phyloP scores from a whole-genome alignment of 2,329 filamentous ascomycete genomes.

The Cladosporium sp. region DNA sequence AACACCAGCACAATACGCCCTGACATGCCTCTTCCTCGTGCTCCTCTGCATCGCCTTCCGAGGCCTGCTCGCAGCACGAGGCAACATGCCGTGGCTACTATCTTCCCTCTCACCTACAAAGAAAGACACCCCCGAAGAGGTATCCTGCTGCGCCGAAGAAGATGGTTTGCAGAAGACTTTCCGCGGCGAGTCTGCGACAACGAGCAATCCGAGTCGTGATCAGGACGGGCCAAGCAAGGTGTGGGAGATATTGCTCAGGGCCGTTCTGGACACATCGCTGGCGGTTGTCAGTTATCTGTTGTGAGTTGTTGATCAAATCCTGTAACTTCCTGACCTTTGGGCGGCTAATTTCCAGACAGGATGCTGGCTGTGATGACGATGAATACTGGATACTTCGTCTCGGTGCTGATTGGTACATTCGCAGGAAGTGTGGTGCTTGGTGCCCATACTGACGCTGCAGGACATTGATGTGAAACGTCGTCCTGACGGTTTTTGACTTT shows the following conservation, averaged over 20 bases:
- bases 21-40: constrained; percentile 86
- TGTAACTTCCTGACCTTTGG: neutral
- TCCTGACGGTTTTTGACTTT: neutral
- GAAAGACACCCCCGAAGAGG: neutral
- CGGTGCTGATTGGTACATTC: constrained; percentile 72
- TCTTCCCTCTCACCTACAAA: neutral
- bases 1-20: constrained; percentile 71
- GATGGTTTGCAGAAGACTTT: neutral
- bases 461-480: constrained; percentile 3
- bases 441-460: constrained; percentile 24
- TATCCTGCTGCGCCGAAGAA: neutral
- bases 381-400: constrained; percentile 80
- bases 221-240: constrained; percentile 63
- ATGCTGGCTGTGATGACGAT: constrained; percentile 91
- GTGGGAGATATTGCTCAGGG: constrained; percentile 69
- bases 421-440: constrained; percentile 54
- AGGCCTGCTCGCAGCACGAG: constrained; percentile 38
- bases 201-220: no score
- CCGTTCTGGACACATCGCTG: constrained; percentile 66
- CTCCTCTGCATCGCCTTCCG: constrained; percentile 69
- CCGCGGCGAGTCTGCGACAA: no score
- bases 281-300: constrained; percentile 76
- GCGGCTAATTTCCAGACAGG: constrained; percentile 48
- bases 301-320: constrained; percentile 55
- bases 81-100: constrained; percentile 24